Base-by-base conservation (phyloP, 768 basidiomycete species). In the Tricholoma hemisulphureum region DNA sequence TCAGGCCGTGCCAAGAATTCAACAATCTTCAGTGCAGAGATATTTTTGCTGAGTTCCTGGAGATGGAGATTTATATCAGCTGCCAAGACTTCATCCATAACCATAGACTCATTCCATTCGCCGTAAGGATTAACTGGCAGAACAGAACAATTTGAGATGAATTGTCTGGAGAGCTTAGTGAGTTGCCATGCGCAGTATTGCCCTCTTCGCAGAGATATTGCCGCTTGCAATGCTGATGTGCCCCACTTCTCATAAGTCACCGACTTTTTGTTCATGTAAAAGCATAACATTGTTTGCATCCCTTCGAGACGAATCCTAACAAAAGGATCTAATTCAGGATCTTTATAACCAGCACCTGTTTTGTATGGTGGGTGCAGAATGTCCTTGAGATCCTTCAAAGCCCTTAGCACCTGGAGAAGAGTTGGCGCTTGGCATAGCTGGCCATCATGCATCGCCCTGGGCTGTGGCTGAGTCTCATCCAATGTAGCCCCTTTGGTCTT, bases 31-130 rank as follows among this genome's bases (percentile, higher is more conserved):
- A 63, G 21, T 53, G 69, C 57, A 31, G 65, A n/a, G 9, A 69
- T 65, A 26, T 64, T 58, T 37, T 65, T 63, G 14, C 69, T 69
- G 45, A 69, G 24, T 6, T 56, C 56, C 55, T 66, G 64, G 0
- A 71, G 62, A 56, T 65, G 61, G 2, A 64, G 23, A 14, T 57
- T 59, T 26, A 75, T 59, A 21, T 72, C 68, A 6, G 58, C 21
- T 24, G 37, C 14, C 0, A 76, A 32, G 49, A 73, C 72, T 53
- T 71, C 70, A 45, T 64, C n/a, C n/a, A n/a, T n/a, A n/a, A n/a
- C n/a, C n/a, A n/a, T n/a, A n/a, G n/a, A n/a, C n/a, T n/a, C n/a
- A n/a, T n/a, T n/a, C n/a, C n/a, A n/a, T n/a, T n/a, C n/a, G n/a
- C n/a, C n/a, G n/a, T n/a, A n/a, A n/a, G n/a, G n/a, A n/a, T n/a